Base-by-base conservation (phyloP, 768 basidiomycete genomes). In the Calvatia gigantea region DNA sequence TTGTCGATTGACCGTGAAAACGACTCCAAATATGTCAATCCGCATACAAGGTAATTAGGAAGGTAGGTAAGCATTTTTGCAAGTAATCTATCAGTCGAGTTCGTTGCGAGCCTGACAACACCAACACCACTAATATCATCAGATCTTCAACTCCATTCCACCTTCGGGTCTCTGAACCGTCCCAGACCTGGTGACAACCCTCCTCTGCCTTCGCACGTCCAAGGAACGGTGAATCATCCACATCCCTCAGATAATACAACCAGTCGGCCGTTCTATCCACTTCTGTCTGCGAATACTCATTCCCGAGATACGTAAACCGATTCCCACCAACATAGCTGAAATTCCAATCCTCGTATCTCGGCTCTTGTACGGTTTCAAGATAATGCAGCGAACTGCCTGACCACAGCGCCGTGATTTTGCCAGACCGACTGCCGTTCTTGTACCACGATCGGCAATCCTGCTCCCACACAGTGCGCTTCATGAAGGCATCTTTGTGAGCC, bases 331-430 rank as follows among this genome's bases (percentile, higher is more conserved):
- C 53, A 46, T 70, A 69, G 37, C 46, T 60, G 44, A 71, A 64
- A 14, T 66, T 59, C 63, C 67, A 71, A 35, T 70, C 68, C 19
- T 70, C 67, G 45, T 67, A 71, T 12, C 67, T 60, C 19, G 65
- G 62, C 6, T 68, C 64, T 6, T 58, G 58, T 6, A 70, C 57
- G 0, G 69, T 62, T 53, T 71, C 67, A 41, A 69, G 55, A 31
- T 69, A 69, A 43, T 70, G 70, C 51, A 68, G 43, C 5, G 65
- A 64, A 55, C 70, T 71, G 15, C 69, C 70, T 1, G 64, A 65
- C 69, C 69, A 69, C 7, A 70, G 51, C 1, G 68, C 69, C 3
- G 58, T 66, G 21, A 70, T 60, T 29, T 68, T 69, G 3, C 69
- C 69, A 3, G 64, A 60, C 1, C 57, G 51, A n/a, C 42, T 53